A percentile compares a stretch with the other conserved stretches of the same genome.
Conservation (phyloP, 768 basidiomycete species). For the Lentinula sp. region DNA sequence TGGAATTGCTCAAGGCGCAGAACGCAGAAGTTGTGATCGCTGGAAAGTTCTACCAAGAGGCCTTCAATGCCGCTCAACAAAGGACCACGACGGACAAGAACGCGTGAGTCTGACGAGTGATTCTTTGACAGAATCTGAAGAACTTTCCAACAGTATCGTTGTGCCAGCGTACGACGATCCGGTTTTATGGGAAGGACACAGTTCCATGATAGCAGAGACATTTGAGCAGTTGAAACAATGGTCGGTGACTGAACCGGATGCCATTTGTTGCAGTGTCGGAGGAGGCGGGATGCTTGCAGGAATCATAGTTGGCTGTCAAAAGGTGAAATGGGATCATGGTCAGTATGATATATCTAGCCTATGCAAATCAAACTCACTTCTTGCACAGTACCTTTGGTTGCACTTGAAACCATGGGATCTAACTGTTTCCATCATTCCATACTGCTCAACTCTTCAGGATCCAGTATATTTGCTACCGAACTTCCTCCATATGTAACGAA, state of each 20-base stretch:
- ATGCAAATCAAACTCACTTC: neutral
- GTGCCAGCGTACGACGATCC: conserved; percentile 70
- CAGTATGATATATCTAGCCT: conserved; percentile 13
- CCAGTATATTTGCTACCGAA: conserved; percentile 21
- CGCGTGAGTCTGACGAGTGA: conserved; percentile 38
- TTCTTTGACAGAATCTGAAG: conserved; percentile 1
- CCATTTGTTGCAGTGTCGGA: conserved; percentile 74
- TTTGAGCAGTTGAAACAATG: conserved; percentile 35
- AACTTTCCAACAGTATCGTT: conserved; percentile 39
- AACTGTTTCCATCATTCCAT: conserved; percentile 71
- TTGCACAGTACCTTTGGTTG: conserved; percentile 53
- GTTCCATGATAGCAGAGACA: conserved; percentile 68
- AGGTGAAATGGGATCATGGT: conserved; percentile 68
- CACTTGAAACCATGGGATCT: conserved; percentile 66
- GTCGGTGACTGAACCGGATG: conserved; percentile 43
- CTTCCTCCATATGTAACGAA: conserved; percentile 36
- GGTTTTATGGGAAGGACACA: conserved; percentile 68
- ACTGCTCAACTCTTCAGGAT: conserved; percentile 44
- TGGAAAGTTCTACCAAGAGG: conserved; percentile 55
- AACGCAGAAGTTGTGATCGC: conserved; percentile 53
- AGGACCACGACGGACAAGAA: conserved; percentile 36
- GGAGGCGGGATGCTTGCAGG: conserved; percentile 71
- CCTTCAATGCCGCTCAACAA: conserved; percentile 43
- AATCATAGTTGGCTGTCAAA: conserved; percentile 58
- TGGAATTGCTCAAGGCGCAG: conserved; percentile 44